Evolutionary conservation across 1,139 yeast genomes (phyloP), one percentile per base, ranked within the genome.

Genomic region (Saccharomyces hybrid): DNA sequence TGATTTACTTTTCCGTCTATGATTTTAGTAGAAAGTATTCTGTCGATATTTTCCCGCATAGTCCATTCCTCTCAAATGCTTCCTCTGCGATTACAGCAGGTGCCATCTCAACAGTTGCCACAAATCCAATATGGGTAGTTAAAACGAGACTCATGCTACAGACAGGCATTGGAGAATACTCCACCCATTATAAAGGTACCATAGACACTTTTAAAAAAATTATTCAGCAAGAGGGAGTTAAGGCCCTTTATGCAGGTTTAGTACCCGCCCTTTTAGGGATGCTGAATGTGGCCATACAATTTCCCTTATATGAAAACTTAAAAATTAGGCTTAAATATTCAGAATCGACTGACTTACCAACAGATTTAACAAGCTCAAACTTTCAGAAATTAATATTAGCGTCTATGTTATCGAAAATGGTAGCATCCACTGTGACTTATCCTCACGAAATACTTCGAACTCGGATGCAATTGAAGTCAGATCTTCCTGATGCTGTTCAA

Each of bases 391-490:
- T 89, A 50, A 77, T 89, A 4, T 63, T 80, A 19, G 95, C 98
- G 1, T 87, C 96, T 1, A 81, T 93, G 9, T 65, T 84, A 9
- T 86, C 97, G 5, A 93, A 93, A 69, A 87, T 91, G 85, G 77
- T 86, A 53, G 99, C 99, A 2, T 85, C 95, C 53, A 78, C 90
- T 2, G 77, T 89, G 54, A 91, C 99, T 0, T 93, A 93, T 66
- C 99, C 99, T 1, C 99, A 93, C 73, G 99, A 93, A 70, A 93
- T 93, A 46, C 76, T 95, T 51, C 79, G 99, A 62, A 91, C 99
- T 3, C 78, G 98, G 64, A 80, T 90, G 80, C 99, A 93, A 73
- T 81, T 72, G 44, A 68, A 71, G 58, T 67, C 71, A 42, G 64
- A 65, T 55, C 57, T 65, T 49, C 62, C 62, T 7, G 53, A 52